Base-by-base conservation (phyloP, 305 asterid genomes). In the Rubia balearica region DNA sequence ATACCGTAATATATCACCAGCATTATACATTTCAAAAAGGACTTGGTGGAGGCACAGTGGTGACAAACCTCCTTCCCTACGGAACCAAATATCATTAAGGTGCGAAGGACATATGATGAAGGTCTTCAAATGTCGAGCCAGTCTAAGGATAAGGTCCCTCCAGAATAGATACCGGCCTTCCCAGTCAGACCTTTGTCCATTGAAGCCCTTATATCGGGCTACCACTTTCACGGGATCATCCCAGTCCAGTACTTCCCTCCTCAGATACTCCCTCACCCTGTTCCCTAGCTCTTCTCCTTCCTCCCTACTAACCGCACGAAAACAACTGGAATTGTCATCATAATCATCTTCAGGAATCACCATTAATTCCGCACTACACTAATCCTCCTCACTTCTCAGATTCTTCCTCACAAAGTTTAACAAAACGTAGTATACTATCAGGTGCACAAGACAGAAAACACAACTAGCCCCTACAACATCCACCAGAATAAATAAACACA, bases 121-220 rank as follows among this genome's bases (percentile, higher is more conserved):
- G 79, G 78, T 78, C 64, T 79, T 75, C 71, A 85, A 83, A 68
- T 91, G 90, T 61, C 85, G 88, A 74, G 91, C 86, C n/a, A 86
- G 84, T 30, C 86, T 84, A 79, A 91, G 40, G 13, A 91, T 91
- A 77, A 91, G 81, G 70, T 89, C 86, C 73, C 78, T 82, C 97
- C 97, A 91, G 83, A 91, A 91, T 46, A 72, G 68, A 78, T 84
- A 89, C 61, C 86, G 90, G 48, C 85, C 73, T 22, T 87, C 89
- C 96, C 96, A 91, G 75, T 89, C 97, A 45, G 86, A 83, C 69
- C 89, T 79, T 87, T 87, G 97, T 27, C 97, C 97, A 82, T 91
- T 91, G 43, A 91, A 84, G 10, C 91, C 96, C 76, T 87, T 89
- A 83, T 83, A 89, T 69, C 87, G 78, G 9, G 86, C 84, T 60